A percentile compares a stretch with the other conserved stretches of the same genome.
These are phyloP conservation scores for Fibroporia radiculosa DNA, from an alignment of 768 basidiomycete species.

Conservation along the genomic window DNA sequence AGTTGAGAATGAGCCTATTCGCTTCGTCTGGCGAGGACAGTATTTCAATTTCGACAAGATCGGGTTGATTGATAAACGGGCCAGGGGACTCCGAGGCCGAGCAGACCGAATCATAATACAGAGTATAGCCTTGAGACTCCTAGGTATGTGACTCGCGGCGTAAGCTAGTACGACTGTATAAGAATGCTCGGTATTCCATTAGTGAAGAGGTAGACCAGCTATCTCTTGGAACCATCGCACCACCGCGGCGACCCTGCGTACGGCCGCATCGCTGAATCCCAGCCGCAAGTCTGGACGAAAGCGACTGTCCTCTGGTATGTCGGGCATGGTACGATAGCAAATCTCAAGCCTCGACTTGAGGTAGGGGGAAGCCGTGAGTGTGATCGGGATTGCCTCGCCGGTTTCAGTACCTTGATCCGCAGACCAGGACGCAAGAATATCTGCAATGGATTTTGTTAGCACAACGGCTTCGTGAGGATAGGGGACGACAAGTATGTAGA, in stretches of 20 bases:
- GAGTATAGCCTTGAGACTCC: too few species aligned
- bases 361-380: slow-evolving; percentile 62
- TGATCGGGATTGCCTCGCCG: slow-evolving; percentile 27
- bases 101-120: too few species aligned
- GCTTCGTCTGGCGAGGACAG: too few species aligned
- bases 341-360: slow-evolving; percentile 55
- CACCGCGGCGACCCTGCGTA: slow-evolving; percentile 57
- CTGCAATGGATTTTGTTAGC: too few species aligned
- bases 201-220: slow-evolving; percentile 50
- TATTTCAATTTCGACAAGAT: too few species aligned
- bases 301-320: slow-evolving; percentile 46
- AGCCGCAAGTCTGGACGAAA: slow-evolving; percentile 69
- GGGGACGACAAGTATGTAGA: too few species aligned
- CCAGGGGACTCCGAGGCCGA: too few species aligned
- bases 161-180: neutral
- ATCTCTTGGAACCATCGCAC: slow-evolving; percentile 70
- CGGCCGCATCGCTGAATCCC: slow-evolving; percentile 58
- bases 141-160: too few species aligned
- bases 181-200: neutral
- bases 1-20: too few species aligned
- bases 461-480: neutral
- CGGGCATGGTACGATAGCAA: slow-evolving; percentile 75
- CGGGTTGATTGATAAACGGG: too few species aligned
- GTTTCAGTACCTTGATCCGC: neutral
- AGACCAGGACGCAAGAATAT: slow-evolving; percentile 37